Conservation (phyloP, 2,329 filamentous ascomycete genomes). For the Tothia fuscella region DNA sequence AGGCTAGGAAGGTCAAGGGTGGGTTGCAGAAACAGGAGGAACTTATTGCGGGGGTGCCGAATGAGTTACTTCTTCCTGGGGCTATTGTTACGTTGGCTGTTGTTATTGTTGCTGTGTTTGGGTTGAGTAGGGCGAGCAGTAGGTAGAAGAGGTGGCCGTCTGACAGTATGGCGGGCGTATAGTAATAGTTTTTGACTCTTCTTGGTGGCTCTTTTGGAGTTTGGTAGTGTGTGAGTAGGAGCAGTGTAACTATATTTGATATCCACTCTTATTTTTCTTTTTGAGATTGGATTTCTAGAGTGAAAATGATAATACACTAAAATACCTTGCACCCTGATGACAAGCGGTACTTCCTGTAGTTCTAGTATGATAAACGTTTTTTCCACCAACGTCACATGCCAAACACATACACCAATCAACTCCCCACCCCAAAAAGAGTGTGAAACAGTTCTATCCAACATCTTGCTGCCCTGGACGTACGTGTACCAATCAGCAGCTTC, state of each 20-base stretch:
- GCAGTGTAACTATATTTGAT: no score
- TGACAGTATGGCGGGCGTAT: background rate
- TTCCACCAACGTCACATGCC: no score
- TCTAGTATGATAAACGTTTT: no score
- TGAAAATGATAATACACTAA: no score
- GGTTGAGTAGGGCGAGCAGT: constrained; percentile 55
- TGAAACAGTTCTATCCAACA: constrained; percentile 2
- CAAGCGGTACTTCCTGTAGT: no score
- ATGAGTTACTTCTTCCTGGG: constrained; percentile 83
- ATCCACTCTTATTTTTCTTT: no score
- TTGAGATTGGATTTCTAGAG: no score
- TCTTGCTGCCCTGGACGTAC: background rate
- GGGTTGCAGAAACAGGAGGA: constrained; percentile 44
- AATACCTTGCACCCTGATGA: no score
- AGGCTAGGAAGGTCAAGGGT: constrained; percentile 32
- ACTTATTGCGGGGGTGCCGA: constrained; percentile 80
- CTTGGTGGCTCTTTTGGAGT: background rate
- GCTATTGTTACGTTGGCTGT: constrained; percentile 92
- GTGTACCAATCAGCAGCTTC: no score
- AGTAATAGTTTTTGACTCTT: background rate
- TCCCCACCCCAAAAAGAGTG: background rate
- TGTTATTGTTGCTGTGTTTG: constrained; percentile 87
- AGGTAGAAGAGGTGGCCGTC: constrained; percentile 16
- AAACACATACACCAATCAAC: no score
- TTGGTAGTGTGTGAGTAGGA: no score